These are phyloP conservation scores for Talaromyces islandicus DNA, from an alignment of 2,329 filamentous ascomycete genomes.

Conservation along the genomic window DNA sequence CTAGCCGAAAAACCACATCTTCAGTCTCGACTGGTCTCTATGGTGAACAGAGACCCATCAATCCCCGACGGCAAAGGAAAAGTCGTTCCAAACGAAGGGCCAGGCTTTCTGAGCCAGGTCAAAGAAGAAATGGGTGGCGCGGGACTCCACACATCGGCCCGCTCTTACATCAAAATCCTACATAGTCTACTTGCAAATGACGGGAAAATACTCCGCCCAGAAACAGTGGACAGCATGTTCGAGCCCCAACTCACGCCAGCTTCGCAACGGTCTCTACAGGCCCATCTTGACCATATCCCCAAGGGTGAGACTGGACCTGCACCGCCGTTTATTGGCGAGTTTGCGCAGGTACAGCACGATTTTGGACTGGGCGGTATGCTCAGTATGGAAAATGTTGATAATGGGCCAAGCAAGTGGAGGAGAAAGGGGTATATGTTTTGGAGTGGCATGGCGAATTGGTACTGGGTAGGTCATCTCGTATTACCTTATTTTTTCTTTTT, in stretches of 20 bases:
- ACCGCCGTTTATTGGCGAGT: slow-evolving; percentile 5
- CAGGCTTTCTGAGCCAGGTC: background rate
- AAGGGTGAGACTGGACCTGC: background rate
- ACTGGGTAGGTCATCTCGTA: slow-evolving; percentile 1
- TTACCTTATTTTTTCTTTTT: background rate
- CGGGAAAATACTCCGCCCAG: background rate
- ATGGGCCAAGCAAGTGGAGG: slow-evolving; percentile 2
- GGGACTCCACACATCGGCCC: background rate
- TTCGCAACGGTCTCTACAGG: background rate
- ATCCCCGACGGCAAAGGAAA: slow-evolving; percentile 1
- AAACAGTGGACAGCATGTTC: slow-evolving; percentile 1
- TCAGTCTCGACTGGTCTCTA: background rate
- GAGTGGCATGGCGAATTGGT: slow-evolving; percentile 8
- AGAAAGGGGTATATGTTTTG: slow-evolving; percentile 8
- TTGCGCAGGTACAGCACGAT: slow-evolving; percentile 4
- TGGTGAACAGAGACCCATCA: background rate
- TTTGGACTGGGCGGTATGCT: slow-evolving; percentile 5
- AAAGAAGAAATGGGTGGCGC: slow-evolving; percentile 5
- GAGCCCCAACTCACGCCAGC: slow-evolving; percentile 3
- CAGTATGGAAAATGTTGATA: slow-evolving; percentile 5
- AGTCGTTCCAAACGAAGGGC: background rate
- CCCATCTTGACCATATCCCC: background rate
- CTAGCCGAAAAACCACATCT: background rate
- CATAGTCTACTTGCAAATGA: slow-evolving; percentile 3
- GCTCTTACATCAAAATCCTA: slow-evolving; percentile 7